Evolutionary conservation across 1,139 yeast species (phyloP).

Genomic region (Scheffersomyces lignicola): DNA sequence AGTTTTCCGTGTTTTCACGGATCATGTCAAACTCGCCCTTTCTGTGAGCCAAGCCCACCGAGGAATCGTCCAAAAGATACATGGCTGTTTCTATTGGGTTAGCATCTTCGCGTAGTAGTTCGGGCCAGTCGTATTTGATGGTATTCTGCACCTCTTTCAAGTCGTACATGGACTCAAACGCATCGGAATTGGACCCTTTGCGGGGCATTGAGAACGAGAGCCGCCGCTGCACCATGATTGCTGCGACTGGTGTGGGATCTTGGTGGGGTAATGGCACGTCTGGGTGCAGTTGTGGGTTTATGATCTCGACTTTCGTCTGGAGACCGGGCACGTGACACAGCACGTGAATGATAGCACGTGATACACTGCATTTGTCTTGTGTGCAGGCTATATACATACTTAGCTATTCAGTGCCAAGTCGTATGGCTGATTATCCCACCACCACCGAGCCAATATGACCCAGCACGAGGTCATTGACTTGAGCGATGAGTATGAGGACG

Average conservation of each 20-base stretch:
- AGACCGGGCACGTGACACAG: not conserved
- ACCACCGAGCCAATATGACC: too few relatives aligned
- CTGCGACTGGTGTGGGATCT: too few relatives aligned
- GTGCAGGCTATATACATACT: too few relatives aligned
- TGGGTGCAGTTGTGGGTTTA: slow-evolving; percentile 3
- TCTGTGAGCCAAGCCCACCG: slow-evolving; percentile 83
- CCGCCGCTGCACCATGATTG: slow-evolving; percentile 8
- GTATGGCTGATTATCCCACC: too few relatives aligned
- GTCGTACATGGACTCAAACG: slow-evolving; percentile 30
- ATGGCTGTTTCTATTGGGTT: slow-evolving; percentile 86
- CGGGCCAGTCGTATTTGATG: slow-evolving; percentile 49
- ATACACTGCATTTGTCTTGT: too few relatives aligned
- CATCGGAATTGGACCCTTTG: slow-evolving; percentile 6
- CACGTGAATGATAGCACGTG: too few relatives aligned
- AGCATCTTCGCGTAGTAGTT: slow-evolving; percentile 38
- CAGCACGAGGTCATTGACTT: too few relatives aligned
- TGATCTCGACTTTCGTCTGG: too few relatives aligned
- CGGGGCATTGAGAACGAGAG: slow-evolving; percentile 12
- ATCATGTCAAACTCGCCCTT: slow-evolving; percentile 56
- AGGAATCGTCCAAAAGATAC: slow-evolving; percentile 76
- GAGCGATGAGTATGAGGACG: too few relatives aligned
- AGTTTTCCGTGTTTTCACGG: slow-evolving; percentile 53
- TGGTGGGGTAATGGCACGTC: too few relatives aligned
- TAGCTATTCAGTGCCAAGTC: too few relatives aligned
- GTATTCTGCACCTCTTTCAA: slow-evolving; percentile 39